phyloP scores from a whole-genome alignment of 495 filamentous ascomycete genomes.

The Penicillium desertorum region DNA sequence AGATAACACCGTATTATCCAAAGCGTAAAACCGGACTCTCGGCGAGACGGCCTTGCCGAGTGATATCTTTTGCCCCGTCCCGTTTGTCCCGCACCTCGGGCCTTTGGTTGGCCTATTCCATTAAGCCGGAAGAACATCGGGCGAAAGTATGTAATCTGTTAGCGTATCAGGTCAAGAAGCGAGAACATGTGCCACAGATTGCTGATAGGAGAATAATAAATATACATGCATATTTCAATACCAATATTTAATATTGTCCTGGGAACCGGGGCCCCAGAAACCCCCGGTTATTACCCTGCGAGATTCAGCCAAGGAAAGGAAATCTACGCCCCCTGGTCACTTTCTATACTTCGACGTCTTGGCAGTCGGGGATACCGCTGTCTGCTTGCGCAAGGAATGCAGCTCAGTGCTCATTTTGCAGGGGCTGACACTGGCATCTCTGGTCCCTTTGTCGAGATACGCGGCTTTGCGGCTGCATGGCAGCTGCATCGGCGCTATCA shows the following conservation, averaged over 20 bases:
- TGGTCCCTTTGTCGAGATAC: constrained; percentile 10
- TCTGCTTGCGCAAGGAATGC: constrained; percentile 9
- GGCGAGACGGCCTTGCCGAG: constrained; percentile 19
- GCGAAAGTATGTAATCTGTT: neutral
- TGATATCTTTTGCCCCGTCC: constrained; percentile 37
- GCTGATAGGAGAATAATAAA: neutral
- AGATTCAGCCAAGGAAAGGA: constrained; percentile 3
- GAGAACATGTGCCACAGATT: constrained; percentile 19
- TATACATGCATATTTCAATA: neutral
- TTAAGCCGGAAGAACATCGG: constrained; percentile 9
- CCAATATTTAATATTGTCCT: neutral
- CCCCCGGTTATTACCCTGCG: constrained; percentile 1
- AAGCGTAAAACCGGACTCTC: constrained; percentile 12
- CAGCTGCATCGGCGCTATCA: constrained; percentile 16
- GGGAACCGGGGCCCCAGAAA: neutral
- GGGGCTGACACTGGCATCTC: constrained; percentile 17
- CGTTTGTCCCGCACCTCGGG: constrained; percentile 8
- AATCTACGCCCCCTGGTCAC: constrained; percentile 1
- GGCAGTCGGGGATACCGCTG: neutral
- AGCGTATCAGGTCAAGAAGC: constrained; percentile 6
- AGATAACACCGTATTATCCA: constrained; percentile 16
- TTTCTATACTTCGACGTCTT: neutral
- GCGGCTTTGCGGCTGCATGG: constrained; percentile 28
- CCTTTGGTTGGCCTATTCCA: neutral
- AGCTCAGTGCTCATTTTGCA: constrained; percentile 2